A percentile compares a stretch with the other conserved stretches of the same genome.
phyloP scores from a whole-genome alignment of 2,329 filamentous ascomycete genomes.

The Rhexocercosporidium sp. region DNA sequence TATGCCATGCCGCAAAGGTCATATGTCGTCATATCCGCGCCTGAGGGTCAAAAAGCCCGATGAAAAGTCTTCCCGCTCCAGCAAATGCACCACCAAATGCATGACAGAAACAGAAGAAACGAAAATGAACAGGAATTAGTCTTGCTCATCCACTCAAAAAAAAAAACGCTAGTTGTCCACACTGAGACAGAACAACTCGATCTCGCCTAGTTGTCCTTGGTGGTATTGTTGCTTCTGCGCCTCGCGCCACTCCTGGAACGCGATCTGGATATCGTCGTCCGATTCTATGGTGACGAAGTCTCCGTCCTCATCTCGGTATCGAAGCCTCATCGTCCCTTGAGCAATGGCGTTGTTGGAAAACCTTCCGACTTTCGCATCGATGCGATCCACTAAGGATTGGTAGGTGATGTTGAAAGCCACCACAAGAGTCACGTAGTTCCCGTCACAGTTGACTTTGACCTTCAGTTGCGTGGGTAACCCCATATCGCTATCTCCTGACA shows the following conservation, averaged over 20 bases:
- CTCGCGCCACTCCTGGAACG: constrained; percentile 93
- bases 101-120: constrained; percentile 4
- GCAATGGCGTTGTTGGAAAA: constrained; percentile 86
- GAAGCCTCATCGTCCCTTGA: constrained; percentile 81
- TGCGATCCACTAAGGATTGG: constrained; percentile 90
- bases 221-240: constrained; percentile 66
- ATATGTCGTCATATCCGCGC: constrained; percentile 38
- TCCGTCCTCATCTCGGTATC: constrained; percentile 90
- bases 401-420: constrained; percentile 95
- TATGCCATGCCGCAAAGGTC: constrained; percentile 24
- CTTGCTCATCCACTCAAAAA: constrained; percentile 4
- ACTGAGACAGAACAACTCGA: constrained; percentile 81
- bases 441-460: constrained; percentile 92
- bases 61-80: constrained; percentile 34
- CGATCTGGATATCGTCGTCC: constrained; percentile 95
- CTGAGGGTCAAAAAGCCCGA: constrained; percentile 18
- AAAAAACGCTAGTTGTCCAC: constrained; percentile 36
- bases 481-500: constrained; percentile 51
- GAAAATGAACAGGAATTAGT: neutral
- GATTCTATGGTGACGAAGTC: constrained; percentile 93
- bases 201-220: constrained; percentile 80
- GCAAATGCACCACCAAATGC: constrained; percentile 24
- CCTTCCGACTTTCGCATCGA: constrained; percentile 90
- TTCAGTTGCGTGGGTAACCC: constrained; percentile 79
- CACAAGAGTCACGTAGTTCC: constrained; percentile 93